Evolutionary conservation across 768 basidiomycete genomes (phyloP), one percentile per base, ranked within the genome.

Genomic region (Kwoniella dejecticola): DNA sequence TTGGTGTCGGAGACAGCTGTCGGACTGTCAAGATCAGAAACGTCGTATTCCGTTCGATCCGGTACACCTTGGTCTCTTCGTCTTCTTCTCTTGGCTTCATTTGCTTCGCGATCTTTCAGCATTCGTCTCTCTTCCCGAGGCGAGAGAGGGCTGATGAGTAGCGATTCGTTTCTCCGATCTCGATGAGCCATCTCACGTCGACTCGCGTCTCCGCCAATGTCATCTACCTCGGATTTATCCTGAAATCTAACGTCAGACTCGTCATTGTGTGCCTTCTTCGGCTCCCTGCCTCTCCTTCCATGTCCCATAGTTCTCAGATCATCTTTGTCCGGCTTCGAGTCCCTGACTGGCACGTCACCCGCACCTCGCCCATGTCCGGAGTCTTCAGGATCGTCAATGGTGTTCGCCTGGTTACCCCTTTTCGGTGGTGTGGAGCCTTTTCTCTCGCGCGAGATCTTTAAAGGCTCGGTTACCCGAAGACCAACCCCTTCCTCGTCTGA

Each of bases 231-330:
- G n/a, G n/a, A n/a, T n/a, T n/a, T n/a, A n/a, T n/a, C n/a, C n/a
- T n/a, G n/a, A n/a, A n/a, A n/a, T n/a, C n/a, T 24, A 31, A 19
- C 48, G 3, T 50, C 29, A n/a, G 48, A 31, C 17, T 15, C 48
- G 5, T 23, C 27, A 4, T 50, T 4, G 11, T 21, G 5, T 31
- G 10, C 19, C 31, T 24, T 53, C 15, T 38, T 30, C 1, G 10
- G 4, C 29, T 38, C 17, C 13, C 1, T 7, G n/a, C 21, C 36
- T n/a, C 23, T 42, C 15, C 52, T 11, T 26, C 23, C 36, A 53
- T 42, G 52, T 24, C 52, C 52, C 36, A 50, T 50, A 17, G n/a
- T 50, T 19, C 48, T 50, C 30, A 50, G 21, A 31, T 50, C 48
- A n/a, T 4, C 15, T 19, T 8, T 26, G 21, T 24, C 23, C 30